Conservation (phyloP, 148 eudicot genomes). For the Rhododendron kiyosumense region DNA sequence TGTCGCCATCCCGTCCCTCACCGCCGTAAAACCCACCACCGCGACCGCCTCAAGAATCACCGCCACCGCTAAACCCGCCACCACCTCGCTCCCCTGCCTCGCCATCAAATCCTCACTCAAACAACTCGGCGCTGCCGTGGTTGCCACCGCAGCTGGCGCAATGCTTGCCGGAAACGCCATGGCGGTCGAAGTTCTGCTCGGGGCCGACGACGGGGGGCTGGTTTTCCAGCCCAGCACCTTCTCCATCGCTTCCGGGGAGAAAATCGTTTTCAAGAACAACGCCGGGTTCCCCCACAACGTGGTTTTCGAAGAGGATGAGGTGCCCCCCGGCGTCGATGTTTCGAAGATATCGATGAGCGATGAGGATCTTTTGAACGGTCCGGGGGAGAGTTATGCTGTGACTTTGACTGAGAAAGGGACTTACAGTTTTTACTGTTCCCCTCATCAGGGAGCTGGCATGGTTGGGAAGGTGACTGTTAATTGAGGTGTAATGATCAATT, state of each 20-base stretch:
- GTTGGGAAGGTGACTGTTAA: constrained; percentile 76
- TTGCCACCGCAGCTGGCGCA: constrained; percentile 72
- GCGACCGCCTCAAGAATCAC: constrained; percentile 26
- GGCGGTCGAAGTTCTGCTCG: constrained; percentile 64
- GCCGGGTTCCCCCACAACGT: constrained; percentile 96
- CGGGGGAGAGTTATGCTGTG: constrained; percentile 63
- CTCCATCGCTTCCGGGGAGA: constrained; percentile 59
- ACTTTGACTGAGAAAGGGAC: constrained; percentile 75
- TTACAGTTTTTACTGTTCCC: constrained; percentile 76
- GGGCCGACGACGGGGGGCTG: constrained; percentile 49
- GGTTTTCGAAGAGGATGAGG: constrained; percentile 79
- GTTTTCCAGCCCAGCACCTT: constrained; percentile 55
- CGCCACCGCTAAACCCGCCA: constrained; percentile 13
- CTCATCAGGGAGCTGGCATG: constrained; percentile 98
- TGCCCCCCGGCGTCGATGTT: constrained; percentile 71
- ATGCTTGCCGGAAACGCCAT: constrained; percentile 67
- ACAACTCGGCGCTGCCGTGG: constrained; percentile 44
- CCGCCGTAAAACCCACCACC: constrained; percentile 54
- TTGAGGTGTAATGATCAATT: constrained; percentile 14
- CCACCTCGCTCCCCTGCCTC: constrained; percentile 28
- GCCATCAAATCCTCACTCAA: constrained; percentile 66
- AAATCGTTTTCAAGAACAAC: constrained; percentile 78
- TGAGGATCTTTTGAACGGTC: constrained; percentile 56
- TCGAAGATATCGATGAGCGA: constrained; percentile 70
- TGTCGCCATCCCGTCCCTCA: constrained; percentile 62